Base-by-base conservation (phyloP, 106 monocot genomes). In the Iris macrosiphon region DNA sequence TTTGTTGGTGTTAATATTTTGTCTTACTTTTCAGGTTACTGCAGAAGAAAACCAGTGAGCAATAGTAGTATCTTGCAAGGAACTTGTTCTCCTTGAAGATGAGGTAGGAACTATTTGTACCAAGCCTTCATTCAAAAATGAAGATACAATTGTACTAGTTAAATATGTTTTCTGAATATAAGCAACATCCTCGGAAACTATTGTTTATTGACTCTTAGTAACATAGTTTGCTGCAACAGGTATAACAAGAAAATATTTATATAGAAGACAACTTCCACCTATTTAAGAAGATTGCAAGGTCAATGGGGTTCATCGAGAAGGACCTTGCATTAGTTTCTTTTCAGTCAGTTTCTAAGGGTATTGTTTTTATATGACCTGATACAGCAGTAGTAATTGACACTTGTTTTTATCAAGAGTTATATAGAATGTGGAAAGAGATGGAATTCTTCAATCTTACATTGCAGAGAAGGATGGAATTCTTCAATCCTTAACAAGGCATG, bases 371-470 rank as follows among this genome's bases (percentile, higher is more conserved):
- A 38, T 57, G 23, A 1, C 15, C 8, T 34, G 31, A 54, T 54
- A 33, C 34, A 19, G 13, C 19, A 54, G 35, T 8, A 21, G 25
- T 35, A 34, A 54, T 19, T 17, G 16, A 10, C 41, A 47, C 12
- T 48, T 55, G 8, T 43, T 24, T 58, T 23, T 7, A 25, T 27
- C 50, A 90, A 85, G 91, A 21, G 82, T 56, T 70, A 91, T 64
- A 85, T 85, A 37, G 91, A 91, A 69, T 91, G 91, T 75, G 91
- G 91, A 6, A 91, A 82, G 82, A 48, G 91, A 91, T 67, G 91
- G 67, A 61, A 85, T 82, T 20, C 85, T 72, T 49, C 78, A 82
- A 32, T 66, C 82, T 6, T 91, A 63, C 56, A 58, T 8, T 3
- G 68, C 72, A 29, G 91, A 85, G 45, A 82, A 63, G 69, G 59